Percentiles rank a stretch among this genome's conserved stretches.
Evolutionary conservation across 2,329 filamentous ascomycete genomes (phyloP).

Genomic region (Paecilomyces fulvus): DNA sequence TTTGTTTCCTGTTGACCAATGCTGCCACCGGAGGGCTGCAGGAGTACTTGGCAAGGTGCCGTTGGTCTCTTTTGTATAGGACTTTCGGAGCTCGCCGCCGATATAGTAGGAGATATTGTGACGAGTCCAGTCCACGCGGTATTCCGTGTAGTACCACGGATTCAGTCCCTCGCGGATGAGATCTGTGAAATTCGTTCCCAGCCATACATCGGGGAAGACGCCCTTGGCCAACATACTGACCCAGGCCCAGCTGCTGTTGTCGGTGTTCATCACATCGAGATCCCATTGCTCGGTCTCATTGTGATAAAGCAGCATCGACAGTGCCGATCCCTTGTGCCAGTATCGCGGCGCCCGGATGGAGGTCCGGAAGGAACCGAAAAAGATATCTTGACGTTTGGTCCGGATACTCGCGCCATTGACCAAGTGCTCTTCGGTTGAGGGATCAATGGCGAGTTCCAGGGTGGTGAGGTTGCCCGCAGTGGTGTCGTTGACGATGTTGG

Average conservation of each 20-base stretch:
- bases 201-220: conserved; percentile 28
- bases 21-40: conserved; percentile 36
- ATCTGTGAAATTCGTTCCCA: conserved; percentile 37
- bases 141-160: conserved; percentile 40
- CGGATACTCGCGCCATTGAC: conserved; percentile 37
- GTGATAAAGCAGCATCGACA: conserved; percentile 40
- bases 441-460: conserved; percentile 24
- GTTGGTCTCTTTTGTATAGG: conserved; percentile 23
- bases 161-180: conserved; percentile 17
- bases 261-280: conserved; percentile 39
- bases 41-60: conserved; percentile 33
- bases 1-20: conserved; percentile 41
- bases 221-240: conserved; percentile 30
- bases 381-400: conserved; percentile 38
- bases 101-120: conserved; percentile 37
- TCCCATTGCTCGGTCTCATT: conserved; percentile 37
- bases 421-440: conserved; percentile 24
- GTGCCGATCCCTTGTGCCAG: conserved; percentile 31
- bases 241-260: conserved; percentile 29
- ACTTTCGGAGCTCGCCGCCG: conserved; percentile 27
- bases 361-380: conserved; percentile 40
- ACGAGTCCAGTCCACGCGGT: conserved; percentile 41
- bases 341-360: conserved; percentile 31
- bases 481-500: conserved; percentile 30
- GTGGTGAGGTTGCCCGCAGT: not conserved